These are phyloP conservation scores for Akebia trifoliata DNA, from an alignment of 164 flowering plant genomes.

Conservation along the genomic window DNA sequence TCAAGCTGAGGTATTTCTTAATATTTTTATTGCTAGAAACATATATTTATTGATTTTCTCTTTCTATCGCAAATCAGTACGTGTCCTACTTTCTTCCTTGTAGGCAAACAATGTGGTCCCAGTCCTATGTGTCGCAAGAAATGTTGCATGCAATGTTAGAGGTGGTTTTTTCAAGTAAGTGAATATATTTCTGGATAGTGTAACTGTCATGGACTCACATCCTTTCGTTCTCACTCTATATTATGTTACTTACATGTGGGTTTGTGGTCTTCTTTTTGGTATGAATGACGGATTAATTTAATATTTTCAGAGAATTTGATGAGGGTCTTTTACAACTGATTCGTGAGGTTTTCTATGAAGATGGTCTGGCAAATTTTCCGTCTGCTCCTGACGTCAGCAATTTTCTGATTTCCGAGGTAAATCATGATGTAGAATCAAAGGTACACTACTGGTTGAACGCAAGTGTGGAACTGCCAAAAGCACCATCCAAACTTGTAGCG, in stretches of 20 bases:
- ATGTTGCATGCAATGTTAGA: conserved; percentile 98
- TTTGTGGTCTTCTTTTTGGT: not conserved
- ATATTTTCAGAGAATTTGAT: conserved; percentile 76
- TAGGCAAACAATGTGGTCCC: conserved; percentile 81
- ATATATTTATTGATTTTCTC: too few species aligned
- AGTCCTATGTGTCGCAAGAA: conserved; percentile 91
- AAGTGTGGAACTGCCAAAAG: too few species aligned
- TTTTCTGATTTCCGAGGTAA: conserved; percentile 83
- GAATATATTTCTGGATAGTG: not conserved
- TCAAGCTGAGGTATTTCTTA: conserved; percentile 97
- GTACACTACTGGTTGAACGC: too few species aligned
- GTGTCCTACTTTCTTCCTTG: conserved; percentile 22
- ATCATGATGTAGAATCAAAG: not conserved
- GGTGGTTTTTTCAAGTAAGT: conserved; percentile 99
- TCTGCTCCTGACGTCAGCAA: conserved; percentile 95
- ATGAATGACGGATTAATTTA: conserved; percentile 10
- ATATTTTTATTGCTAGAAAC: too few species aligned
- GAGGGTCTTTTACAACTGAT: conserved; percentile 72
- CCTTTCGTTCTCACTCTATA: too few species aligned
- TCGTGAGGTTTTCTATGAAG: conserved; percentile 71
- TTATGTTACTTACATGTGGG: too few species aligned
- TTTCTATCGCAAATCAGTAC: too few species aligned
- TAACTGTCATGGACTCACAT: too few species aligned
- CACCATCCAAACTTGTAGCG: too few species aligned
- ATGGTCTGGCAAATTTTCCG: conserved; percentile 52